A percentile compares a stretch with the other conserved stretches of the same genome.
Evolutionary conservation across 768 basidiomycete species (phyloP).

Genomic region (Rhizopogon vulgaris): DNA sequence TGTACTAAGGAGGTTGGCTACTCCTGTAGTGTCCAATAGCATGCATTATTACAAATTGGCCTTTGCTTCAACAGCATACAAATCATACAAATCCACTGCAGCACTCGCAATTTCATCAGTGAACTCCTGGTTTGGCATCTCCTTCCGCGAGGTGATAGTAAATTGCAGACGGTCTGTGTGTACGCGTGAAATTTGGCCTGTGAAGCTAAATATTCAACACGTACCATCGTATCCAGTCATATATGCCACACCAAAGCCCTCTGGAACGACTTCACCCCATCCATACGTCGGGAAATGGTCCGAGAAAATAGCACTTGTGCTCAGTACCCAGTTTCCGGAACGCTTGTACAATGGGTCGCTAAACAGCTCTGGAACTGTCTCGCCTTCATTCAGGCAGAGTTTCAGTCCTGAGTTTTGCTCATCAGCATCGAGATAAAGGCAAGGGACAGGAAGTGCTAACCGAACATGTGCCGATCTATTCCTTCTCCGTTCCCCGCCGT

Average conservation of each 20-base stretch:
- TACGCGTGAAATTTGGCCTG: not conserved
- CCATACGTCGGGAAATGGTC: slow-evolving; percentile 81
- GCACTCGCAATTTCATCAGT: slow-evolving; percentile 60
- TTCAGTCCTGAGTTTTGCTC: slow-evolving; percentile 50
- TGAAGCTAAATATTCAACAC: slow-evolving; percentile 16
- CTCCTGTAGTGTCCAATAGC: no score
- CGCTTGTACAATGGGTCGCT: slow-evolving; percentile 67
- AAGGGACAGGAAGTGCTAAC: slow-evolving; percentile 31
- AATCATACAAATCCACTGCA: slow-evolving; percentile 61
- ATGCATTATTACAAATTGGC: slow-evolving; percentile 26
- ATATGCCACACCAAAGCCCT: slow-evolving; percentile 93
- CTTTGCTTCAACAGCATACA: slow-evolving; percentile 38
- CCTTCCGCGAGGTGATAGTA: slow-evolving; percentile 81
- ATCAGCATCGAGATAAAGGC: not conserved
- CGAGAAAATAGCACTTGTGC: slow-evolving; percentile 87
- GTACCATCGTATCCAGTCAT: slow-evolving; percentile 83
- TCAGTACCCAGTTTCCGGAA: slow-evolving; percentile 80
- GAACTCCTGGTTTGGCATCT: slow-evolving; percentile 76
- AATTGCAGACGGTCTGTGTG: slow-evolving; percentile 70
- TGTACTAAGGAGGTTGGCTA: no score
- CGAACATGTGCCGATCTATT: slow-evolving; percentile 84
- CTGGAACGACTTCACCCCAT: slow-evolving; percentile 93
- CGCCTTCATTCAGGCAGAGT: slow-evolving; percentile 55
- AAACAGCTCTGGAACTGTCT: slow-evolving; percentile 65
- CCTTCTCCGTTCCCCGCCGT: slow-evolving; percentile 64